These are phyloP conservation scores for Huntiella decipiens DNA, from an alignment of 2,329 filamentous ascomycete genomes.

Conservation along the genomic window DNA sequence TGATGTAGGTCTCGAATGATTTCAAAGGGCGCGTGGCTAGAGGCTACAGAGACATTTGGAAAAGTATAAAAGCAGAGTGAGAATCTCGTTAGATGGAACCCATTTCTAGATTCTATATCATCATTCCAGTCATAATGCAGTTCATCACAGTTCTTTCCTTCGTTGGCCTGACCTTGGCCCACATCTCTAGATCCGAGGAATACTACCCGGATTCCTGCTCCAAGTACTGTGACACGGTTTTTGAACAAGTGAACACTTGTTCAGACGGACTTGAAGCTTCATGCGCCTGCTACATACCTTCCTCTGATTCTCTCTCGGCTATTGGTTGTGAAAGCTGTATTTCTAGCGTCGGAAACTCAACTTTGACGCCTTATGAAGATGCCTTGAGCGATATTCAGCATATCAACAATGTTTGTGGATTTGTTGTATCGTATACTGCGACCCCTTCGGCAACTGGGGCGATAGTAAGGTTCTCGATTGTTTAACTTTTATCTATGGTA, in stretches of 20 bases:
- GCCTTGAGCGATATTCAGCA: conserved; percentile 5
- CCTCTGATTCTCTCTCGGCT: conserved; percentile 3
- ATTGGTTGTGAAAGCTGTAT: conserved; percentile 7
- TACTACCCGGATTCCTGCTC: conserved; percentile 5
- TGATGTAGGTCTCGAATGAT: no score
- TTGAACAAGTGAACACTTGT: conserved; percentile 7
- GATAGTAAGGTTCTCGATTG: neutral
- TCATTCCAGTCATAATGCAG: conserved; percentile 4
- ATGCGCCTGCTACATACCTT: conserved; percentile 6
- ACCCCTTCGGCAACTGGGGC: neutral
- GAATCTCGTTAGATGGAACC: no score
- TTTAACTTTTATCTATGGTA: neutral
- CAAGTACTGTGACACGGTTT: conserved; percentile 5
- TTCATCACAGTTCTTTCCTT: neutral
- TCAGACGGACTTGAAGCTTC: neutral
- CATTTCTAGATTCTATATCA: no score
- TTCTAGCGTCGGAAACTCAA: neutral
- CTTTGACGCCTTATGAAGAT: neutral
- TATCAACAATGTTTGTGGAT: conserved; percentile 8
- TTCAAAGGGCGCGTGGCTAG: no score
- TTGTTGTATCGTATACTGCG: neutral
- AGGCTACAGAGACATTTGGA: no score
- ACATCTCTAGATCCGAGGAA: neutral
- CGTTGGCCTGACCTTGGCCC: neutral
- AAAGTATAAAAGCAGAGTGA: no score